Base-by-base conservation (phyloP, 1,284 basidiomycete genomes). In the Farysia itapuensis region DNA sequence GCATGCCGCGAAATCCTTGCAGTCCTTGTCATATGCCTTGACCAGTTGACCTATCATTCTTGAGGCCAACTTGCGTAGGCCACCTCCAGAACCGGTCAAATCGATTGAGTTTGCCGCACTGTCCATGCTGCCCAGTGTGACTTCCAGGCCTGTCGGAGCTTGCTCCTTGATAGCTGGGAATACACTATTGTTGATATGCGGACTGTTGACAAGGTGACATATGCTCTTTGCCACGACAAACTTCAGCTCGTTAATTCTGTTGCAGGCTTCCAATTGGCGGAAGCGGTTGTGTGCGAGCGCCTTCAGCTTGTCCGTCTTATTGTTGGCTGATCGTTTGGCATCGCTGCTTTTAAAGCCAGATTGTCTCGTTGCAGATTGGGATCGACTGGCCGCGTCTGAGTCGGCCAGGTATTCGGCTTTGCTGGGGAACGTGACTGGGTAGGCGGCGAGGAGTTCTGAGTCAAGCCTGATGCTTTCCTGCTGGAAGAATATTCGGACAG, bases 221-320 rank as follows among this genome's bases (percentile, higher is more conserved):
- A 60, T n/a, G 2, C 50, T 42, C 13, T 35, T 41, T 1, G 46
- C 57, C 15, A 60, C 14, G 11, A 60, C 29, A 14, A 53, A 47
- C 24, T 60, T 60, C 20, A 54, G 40, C 23, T 46, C 50, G 20
- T 60, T 54, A 39, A 49, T 43, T 25, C 57, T 49, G 16, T 43
- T 33, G 26, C 50, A 35, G 14, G 39, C 39, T 30, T 46, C 30
- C 57, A 60, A 53, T 36, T 60, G 50, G 35, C 39, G 7, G 1
- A 24, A 25, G 4, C 45, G 50, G 2, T 50, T 29, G 28, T 32
- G 34, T 3, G 50, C 57, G 32, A 40, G 32, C 24, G 43, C 50
- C 20, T 22, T 20, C 33, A 60, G 22, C 16, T 43, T 48, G 15
- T 36, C 35, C 22, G 35, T 41, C n/a, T n/a, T n/a, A n/a, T n/a